A percentile compares a stretch with the other conserved stretches of the same genome.
phyloP scores from a whole-genome alignment of 345 rosid species.

The Hibiscus mutabilis region DNA sequence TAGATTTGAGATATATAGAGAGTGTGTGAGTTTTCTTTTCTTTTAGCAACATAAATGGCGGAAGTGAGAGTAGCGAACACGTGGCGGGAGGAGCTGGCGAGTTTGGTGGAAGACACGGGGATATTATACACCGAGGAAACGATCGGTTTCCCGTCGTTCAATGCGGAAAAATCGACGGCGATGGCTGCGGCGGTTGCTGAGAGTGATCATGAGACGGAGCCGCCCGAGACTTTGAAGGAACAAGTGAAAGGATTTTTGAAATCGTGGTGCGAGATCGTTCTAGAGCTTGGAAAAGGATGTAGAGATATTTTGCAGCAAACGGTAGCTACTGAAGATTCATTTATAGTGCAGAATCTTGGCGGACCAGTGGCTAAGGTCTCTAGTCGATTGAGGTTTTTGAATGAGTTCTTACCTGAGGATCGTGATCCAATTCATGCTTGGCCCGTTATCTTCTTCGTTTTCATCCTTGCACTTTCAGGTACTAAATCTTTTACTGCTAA shows the following conservation, averaged over 20 bases:
- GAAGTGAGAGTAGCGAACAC: conserved; percentile 43
- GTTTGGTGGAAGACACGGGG: conserved; percentile 50
- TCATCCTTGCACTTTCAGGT: conserved; percentile 78
- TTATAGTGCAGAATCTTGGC: conserved; percentile 59
- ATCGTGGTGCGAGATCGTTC: conserved; percentile 90
- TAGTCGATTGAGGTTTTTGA: conserved; percentile 59
- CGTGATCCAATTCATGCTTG: conserved; percentile 84
- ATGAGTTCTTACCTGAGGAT: conserved; percentile 93
- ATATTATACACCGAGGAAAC: conserved; percentile 38
- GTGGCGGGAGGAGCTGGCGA: conserved; percentile 75
- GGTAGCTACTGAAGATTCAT: conserved; percentile 59
- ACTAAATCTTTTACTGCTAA: neutral
- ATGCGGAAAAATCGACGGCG: conserved; percentile 8
- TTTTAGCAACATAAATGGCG: conserved; percentile 32
- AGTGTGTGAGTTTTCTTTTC: neutral
- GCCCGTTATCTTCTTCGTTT: conserved; percentile 71
- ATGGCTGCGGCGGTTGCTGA: conserved; percentile 10
- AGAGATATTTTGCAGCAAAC: conserved; percentile 62
- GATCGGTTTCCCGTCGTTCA: conserved; percentile 24
- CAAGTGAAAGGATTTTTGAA: conserved; percentile 62
- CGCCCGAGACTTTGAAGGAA: conserved; percentile 56
- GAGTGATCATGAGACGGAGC: conserved; percentile 17
- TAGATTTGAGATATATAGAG: neutral
- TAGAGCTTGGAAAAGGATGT: conserved; percentile 75
- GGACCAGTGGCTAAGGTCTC: conserved; percentile 56